A percentile compares a stretch with the other conserved stretches of the same genome.
These are phyloP conservation scores for Podaxis carcinomalis DNA, from an alignment of 768 basidiomycete species.

Conservation along the genomic window DNA sequence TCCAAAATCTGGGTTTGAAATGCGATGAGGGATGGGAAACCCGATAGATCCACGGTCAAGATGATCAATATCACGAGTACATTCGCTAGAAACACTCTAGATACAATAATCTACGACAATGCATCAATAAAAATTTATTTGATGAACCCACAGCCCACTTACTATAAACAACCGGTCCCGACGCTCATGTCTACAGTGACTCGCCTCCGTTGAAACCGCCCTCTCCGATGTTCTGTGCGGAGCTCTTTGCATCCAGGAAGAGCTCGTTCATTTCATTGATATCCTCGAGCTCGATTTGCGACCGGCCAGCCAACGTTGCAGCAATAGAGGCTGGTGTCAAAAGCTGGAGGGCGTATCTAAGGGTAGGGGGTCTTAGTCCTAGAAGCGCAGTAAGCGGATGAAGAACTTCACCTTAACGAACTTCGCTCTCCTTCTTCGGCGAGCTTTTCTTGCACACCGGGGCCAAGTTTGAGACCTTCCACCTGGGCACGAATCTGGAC, in stretches of 20 bases:
- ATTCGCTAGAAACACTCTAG: not conserved
- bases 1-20: not conserved
- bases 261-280: conserved; percentile 91
- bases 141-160: conserved; percentile 3
- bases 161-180: not conserved
- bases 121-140: conserved; percentile 5
- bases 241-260: conserved; percentile 91
- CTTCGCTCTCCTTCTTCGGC: conserved; percentile 79
- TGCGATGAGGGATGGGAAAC: not conserved
- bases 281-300: conserved; percentile 83
- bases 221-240: conserved; percentile 49
- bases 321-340: conserved; percentile 90
- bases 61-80: not conserved
- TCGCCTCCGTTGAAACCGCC: conserved; percentile 21
- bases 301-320: conserved; percentile 69
- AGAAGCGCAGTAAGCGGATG: not conserved
- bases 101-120: conserved; percentile 7
- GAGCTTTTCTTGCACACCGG: conserved; percentile 74
- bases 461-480: conserved; percentile 75
- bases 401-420: conserved; percentile 61
- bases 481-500: conserved; percentile 82
- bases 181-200: not conserved
- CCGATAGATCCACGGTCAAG: not conserved
- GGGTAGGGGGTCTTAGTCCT: not conserved
- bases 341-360: conserved; percentile 86